Evolutionary conservation across 2,329 filamentous ascomycete species (phyloP).

Genomic region (Blastomyces silverae): DNA sequence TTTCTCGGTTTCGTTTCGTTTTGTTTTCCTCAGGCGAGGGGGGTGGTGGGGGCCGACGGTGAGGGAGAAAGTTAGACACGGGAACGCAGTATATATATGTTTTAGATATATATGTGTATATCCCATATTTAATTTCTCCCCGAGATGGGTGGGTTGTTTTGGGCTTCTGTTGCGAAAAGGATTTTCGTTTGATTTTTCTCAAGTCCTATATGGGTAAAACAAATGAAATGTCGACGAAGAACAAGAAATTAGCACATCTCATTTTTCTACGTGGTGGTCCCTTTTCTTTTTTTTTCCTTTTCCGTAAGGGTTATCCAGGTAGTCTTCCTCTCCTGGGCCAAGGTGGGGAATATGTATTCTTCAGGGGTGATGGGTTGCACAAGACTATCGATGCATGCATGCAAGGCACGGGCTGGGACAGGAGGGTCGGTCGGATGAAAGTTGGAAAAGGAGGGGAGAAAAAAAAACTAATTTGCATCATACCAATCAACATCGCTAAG

Average conservation of each 20-base stretch:
- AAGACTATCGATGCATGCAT: background rate
- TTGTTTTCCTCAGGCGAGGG: background rate
- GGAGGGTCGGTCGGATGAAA: background rate
- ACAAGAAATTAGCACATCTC: background rate
- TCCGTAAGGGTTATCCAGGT: background rate
- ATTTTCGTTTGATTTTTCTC: background rate
- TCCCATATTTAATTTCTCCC: background rate
- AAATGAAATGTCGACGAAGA: background rate
- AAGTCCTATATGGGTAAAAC: background rate
- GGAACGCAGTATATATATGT: background rate
- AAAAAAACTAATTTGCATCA: conserved; percentile 10
- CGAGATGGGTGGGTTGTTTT: background rate
- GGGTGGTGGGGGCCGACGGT: background rate
- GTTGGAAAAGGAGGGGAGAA: background rate
- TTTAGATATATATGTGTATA: no score
- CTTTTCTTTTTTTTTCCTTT: background rate
- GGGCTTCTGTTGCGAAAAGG: background rate
- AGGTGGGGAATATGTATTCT: background rate
- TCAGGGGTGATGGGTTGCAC: background rate
- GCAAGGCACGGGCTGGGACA: background rate
- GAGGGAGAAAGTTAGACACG: background rate
- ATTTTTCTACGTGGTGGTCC: background rate
- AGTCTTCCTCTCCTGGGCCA: conserved; percentile 1
- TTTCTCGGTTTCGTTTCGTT: background rate
- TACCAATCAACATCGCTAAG: conserved; percentile 98